These are phyloP conservation scores for Botryosphaeria dothidea DNA, from an alignment of 2,329 filamentous ascomycete species.

Conservation along the genomic window DNA sequence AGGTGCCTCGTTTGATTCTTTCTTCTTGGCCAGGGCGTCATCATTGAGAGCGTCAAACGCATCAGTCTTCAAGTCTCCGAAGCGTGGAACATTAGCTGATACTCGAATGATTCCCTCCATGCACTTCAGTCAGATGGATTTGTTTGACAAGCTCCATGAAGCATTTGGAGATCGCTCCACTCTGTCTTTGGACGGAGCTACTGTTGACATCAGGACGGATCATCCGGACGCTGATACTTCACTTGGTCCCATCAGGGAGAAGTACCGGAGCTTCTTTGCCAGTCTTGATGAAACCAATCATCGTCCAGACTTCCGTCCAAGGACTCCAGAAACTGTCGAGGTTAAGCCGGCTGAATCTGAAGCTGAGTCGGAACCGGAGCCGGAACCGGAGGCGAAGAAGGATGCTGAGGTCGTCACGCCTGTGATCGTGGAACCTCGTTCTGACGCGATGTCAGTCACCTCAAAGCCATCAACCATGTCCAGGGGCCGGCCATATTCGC, in stretches of 20 bases:
- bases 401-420: neutral
- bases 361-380: neutral
- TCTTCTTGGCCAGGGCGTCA: neutral
- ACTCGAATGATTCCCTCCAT: constrained; percentile 47
- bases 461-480: constrained; percentile 3
- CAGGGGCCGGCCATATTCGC: constrained; percentile 36
- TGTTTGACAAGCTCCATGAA: constrained; percentile 48
- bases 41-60: constrained; percentile 1
- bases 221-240: constrained; percentile 22
- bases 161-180: constrained; percentile 37
- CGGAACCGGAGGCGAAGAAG: neutral
- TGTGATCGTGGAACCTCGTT: constrained; percentile 12
- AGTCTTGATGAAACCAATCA: constrained; percentile 38
- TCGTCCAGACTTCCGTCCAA: constrained; percentile 9
- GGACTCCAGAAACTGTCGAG: constrained; percentile 11
- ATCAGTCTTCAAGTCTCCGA: constrained; percentile 8
- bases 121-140: constrained; percentile 49
- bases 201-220: constrained; percentile 23
- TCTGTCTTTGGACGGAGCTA: constrained; percentile 10
- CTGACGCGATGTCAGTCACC: constrained; percentile 17
- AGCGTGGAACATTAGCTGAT: constrained; percentile 21
- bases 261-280: constrained; percentile 48
- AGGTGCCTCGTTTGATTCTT: constrained; percentile 6
- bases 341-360: neutral
- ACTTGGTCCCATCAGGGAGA: constrained; percentile 40